These are phyloP conservation scores for Begonia loranthoides DNA, from an alignment of 306 rosid genomes.

Conservation along the genomic window DNA sequence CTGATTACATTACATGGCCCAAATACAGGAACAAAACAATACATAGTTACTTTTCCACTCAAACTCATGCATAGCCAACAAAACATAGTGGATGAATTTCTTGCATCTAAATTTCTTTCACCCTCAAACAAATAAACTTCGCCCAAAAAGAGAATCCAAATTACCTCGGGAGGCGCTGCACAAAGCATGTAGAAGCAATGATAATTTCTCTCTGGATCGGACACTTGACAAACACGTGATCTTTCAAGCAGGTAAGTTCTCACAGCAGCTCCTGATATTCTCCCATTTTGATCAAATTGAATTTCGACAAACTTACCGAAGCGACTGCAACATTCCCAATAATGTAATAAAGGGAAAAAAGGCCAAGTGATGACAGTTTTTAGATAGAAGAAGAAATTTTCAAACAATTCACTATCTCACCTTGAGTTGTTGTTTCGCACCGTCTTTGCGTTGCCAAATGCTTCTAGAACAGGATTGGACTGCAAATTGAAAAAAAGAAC, in stretches of 20 bases:
- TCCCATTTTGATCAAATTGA: conserved; percentile 83
- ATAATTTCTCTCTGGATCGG: conserved; percentile 96
- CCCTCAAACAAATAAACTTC: background rate
- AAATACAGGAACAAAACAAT: too few relatives aligned
- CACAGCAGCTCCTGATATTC: conserved; percentile 99
- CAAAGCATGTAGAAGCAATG: conserved; percentile 99
- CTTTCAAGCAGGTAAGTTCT: conserved; percentile 97
- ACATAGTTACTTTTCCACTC: too few relatives aligned
- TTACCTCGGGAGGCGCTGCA: conserved; percentile 91
- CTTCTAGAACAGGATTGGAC: conserved; percentile 99
- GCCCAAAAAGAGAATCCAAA: conserved; percentile 4
- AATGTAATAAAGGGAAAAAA: conserved; percentile 4
- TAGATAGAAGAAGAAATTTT: conserved; percentile 4
- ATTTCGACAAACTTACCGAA: conserved; percentile 99
- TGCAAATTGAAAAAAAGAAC: conserved; percentile 25
- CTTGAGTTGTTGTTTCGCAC: conserved; percentile 97
- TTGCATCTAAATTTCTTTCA: too few relatives aligned
- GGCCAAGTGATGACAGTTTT: background rate
- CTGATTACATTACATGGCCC: too few relatives aligned
- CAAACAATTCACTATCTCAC: conserved; percentile 23
- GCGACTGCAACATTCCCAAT: conserved; percentile 53
- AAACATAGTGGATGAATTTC: too few relatives aligned
- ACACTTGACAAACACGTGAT: conserved; percentile 98
- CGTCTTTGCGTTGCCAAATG: conserved; percentile 98
- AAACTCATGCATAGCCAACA: too few relatives aligned